Conservation (phyloP, 176 grass and related monocot genomes). For the Luzula sylvatica region DNA sequence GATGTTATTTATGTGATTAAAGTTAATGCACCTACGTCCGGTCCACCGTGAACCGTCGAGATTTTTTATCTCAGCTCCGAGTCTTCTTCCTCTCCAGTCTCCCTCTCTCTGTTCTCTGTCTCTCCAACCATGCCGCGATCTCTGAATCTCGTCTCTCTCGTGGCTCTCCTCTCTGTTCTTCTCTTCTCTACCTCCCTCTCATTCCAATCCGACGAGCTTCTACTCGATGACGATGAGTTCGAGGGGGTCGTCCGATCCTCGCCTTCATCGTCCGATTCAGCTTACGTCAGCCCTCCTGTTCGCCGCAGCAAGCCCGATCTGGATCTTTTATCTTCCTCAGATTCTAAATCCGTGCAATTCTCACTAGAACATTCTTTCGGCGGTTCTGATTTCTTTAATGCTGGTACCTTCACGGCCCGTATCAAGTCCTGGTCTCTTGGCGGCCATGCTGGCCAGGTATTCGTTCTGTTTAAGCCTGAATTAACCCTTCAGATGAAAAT, state of each 20-base stretch:
- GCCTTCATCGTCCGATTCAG: too few species aligned
- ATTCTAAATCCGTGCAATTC: conserved; percentile 75
- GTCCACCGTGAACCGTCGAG: neutral
- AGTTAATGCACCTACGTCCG: neutral
- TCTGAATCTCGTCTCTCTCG: conserved; percentile 1
- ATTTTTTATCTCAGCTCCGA: neutral
- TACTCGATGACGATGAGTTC: conserved; percentile 80
- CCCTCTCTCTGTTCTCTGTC: neutral
- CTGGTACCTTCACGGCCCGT: conserved; percentile 76
- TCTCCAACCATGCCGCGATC: conserved; percentile 6
- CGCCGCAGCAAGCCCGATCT: conserved; percentile 42
- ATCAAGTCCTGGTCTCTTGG: conserved; percentile 78
- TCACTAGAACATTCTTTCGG: conserved; percentile 69
- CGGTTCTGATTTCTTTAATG: conserved; percentile 39
- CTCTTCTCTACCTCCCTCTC: conserved; percentile 13
- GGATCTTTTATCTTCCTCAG: conserved; percentile 15
- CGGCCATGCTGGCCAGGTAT: conserved; percentile 62
- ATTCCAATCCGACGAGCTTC: conserved; percentile 78
- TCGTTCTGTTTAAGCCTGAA: too few species aligned
- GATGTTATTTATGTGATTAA: too few species aligned
- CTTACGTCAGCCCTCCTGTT: conserved; percentile 8
- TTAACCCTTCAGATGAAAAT: too few species aligned
- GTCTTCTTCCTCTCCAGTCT: too few species aligned
- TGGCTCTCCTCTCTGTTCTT: neutral
- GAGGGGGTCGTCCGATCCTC: conserved; percentile 34